These are phyloP conservation scores for Psophocarpus tetragonolobus DNA, from an alignment of 306 rosid genomes.

Conservation along the genomic window DNA sequence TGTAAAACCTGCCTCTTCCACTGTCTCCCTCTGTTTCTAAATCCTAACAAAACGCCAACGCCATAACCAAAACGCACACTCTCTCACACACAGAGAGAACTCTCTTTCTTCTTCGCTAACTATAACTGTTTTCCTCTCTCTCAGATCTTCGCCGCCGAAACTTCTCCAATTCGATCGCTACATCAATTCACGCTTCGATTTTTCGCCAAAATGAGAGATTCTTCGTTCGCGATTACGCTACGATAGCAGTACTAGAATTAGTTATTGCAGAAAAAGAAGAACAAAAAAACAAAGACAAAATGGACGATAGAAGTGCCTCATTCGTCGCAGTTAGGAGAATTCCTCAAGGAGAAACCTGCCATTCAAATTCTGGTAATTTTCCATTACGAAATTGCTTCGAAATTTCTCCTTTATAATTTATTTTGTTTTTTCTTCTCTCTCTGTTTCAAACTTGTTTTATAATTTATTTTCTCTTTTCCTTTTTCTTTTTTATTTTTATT, in stretches of 20 bases:
- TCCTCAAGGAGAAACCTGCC: constrained; percentile 83
- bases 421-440: background rate
- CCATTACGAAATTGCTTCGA: background rate
- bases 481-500: too few relatives aligned
- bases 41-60: constrained; percentile 6
- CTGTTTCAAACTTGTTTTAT: background rate
- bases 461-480: background rate
- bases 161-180: background rate
- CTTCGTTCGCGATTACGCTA: background rate
- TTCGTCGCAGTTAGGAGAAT: constrained; percentile 92
- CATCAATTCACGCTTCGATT: background rate
- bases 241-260: background rate
- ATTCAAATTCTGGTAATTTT: constrained; percentile 71
- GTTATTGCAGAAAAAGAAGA: background rate
- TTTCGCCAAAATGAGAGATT: constrained; percentile 15
- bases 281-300: constrained; percentile 2
- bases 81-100: background rate
- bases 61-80: background rate
- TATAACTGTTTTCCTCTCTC: constrained; percentile 45
- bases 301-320: constrained; percentile 92
- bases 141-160: constrained; percentile 48
- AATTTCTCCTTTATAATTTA: background rate
- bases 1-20: background rate
- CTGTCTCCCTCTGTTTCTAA: background rate
- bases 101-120: background rate